A percentile compares a stretch with the other conserved stretches of the same genome.
Evolutionary conservation across 768 basidiomycete genomes (phyloP).

Genomic region (Exidia glandulosa): DNA sequence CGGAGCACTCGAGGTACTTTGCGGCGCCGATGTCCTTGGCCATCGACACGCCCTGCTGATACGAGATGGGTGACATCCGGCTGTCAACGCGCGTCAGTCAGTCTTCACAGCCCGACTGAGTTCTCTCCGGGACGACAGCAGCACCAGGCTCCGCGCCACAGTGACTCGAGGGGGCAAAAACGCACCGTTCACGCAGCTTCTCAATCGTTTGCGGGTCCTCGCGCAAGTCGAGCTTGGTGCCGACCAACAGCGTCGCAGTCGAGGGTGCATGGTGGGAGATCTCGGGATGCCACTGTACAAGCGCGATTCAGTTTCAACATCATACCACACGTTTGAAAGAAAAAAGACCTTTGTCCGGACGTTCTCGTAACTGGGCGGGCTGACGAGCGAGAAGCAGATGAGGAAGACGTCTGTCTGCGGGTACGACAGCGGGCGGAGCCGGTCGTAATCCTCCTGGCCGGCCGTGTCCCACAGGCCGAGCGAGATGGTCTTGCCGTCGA

Average conservation of each 20-base stretch:
- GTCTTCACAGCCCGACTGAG: background rate
- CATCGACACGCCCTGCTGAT: constrained; percentile 83
- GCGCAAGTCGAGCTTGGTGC: constrained; percentile 94
- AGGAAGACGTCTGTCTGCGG: constrained; percentile 99
- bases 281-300: constrained; percentile 81
- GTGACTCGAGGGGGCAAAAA: constrained; percentile 5
- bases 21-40: constrained; percentile 90
- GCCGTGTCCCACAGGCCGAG: constrained; percentile 99
- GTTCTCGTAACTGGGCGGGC: constrained; percentile 97
- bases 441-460: constrained; percentile 98
- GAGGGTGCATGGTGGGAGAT: constrained; percentile 95
- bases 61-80: constrained; percentile 91
- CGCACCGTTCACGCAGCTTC: constrained; percentile 82
- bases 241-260: constrained; percentile 87
- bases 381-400: constrained; percentile 97
- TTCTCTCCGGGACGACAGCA: constrained; percentile 4
- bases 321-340: background rate
- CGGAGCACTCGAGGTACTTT: constrained; percentile 93
- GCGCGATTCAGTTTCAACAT: background rate
- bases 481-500: constrained; percentile 96
- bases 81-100: constrained; percentile 25
- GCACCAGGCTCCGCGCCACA: constrained; percentile 1
- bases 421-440: constrained; percentile 94
- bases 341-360: constrained; percentile 83
- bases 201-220: constrained; percentile 90